These are phyloP conservation scores for Pholiota molesta DNA, from an alignment of 768 basidiomycete species.

Conservation along the genomic window DNA sequence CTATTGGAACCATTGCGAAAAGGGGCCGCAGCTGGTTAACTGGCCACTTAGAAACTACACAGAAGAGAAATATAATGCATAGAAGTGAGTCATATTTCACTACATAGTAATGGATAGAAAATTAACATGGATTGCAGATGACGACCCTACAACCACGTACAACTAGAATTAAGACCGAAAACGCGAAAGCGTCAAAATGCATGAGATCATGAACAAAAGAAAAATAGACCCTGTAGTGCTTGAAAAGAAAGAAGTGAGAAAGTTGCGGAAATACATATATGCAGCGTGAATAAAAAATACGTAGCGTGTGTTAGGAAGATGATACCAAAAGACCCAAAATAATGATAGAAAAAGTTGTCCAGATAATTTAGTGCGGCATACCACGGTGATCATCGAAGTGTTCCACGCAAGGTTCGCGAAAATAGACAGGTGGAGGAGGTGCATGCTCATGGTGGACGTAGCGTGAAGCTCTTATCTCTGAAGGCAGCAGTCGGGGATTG, in stretches of 20 bases:
- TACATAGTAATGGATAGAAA: not conserved
- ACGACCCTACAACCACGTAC: not conserved
- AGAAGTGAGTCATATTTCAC: not conserved
- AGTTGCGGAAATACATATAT: not conserved
- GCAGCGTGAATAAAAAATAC: not conserved
- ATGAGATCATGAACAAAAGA: not conserved
- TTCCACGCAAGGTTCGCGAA: not conserved
- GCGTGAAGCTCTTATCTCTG: not conserved
- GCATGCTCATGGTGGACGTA: not conserved
- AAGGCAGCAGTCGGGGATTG: not conserved
- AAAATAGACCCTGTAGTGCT: not conserved
- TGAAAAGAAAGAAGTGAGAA: not conserved
- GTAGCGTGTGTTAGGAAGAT: not conserved
- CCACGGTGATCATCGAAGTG: constrained; percentile 3
- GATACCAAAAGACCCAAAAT: not conserved
- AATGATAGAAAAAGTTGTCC: not conserved
- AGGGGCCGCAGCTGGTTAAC: not conserved
- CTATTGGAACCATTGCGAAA: not conserved
- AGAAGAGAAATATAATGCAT: not conserved
- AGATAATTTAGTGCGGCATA: not conserved
- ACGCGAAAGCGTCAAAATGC: not conserved
- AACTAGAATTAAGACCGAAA: not conserved
- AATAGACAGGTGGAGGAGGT: not conserved
- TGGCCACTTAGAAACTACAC: too few relatives aligned
- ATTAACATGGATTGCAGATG: not conserved